A percentile compares a stretch with the other conserved stretches of the same genome.
phyloP scores from a whole-genome alignment of 148 eudicot genomes.

The Persicaria maculosa region DNA sequence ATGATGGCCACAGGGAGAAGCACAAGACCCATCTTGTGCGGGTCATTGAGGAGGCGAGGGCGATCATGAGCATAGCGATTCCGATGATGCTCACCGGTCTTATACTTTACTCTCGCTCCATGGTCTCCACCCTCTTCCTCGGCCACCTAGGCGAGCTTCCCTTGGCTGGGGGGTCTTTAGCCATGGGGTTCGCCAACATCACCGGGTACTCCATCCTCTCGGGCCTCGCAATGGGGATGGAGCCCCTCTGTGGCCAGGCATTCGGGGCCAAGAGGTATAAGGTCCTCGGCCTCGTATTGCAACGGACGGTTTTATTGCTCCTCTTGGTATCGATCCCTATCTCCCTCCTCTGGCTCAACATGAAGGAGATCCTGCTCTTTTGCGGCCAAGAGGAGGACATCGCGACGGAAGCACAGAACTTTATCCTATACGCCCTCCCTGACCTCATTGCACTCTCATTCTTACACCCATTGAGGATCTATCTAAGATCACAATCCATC shows the following conservation, averaged over 20 bases:
- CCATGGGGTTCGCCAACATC: conserved; percentile 72
- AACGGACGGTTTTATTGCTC: conserved; percentile 47
- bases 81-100: conserved; percentile 63
- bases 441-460: conserved; percentile 54
- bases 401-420: conserved; percentile 45
- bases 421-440: conserved; percentile 49
- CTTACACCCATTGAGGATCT: conserved; percentile 61
- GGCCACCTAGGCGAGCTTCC: conserved; percentile 58
- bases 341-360: conserved; percentile 55
- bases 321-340: conserved; percentile 54
- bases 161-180: conserved; percentile 65
- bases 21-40: conserved; percentile 27
- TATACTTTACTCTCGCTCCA: conserved; percentile 54
- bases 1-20: conserved; percentile 14
- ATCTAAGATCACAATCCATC: conserved; percentile 65
- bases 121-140: conserved; percentile 72
- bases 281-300: conserved; percentile 51
- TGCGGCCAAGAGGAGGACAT: conserved; percentile 57
- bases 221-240: conserved; percentile 81
- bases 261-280: conserved; percentile 60
- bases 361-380: conserved; percentile 43
- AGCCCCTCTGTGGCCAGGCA: conserved; percentile 80
- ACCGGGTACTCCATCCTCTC: conserved; percentile 80
- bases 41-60: conserved; percentile 36
- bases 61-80: conserved; percentile 38